Base-by-base conservation (phyloP, 106 monocot genomes). In the Platanthera guangdongensis region DNA sequence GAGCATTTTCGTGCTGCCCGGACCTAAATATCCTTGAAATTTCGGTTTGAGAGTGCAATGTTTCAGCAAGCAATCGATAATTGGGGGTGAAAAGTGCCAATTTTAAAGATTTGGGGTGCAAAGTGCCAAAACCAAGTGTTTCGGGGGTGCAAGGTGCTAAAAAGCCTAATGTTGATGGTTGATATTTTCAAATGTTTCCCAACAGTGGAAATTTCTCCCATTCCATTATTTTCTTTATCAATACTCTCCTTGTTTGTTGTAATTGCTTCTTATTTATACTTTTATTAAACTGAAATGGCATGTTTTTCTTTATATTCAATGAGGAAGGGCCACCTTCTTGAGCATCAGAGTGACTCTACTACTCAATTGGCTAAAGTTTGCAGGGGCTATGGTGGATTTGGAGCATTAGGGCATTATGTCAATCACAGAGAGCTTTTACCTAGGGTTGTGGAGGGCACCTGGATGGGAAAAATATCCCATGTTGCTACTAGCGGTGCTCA, bases 301-400 rank as follows among this genome's bases (percentile, higher is more conserved):
- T 65, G 8, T 65, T 64, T 64, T 25, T 7, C 11, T 65, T 32
- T 32, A 25, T 65, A 65, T 1, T 32, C 11, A 65, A 4, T 8
- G 11, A 12, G 25, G 6, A 8, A 70, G 45, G 46, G 46, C 18
- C 2, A 16, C 65, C 68, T 62, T 76, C 54, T 74, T 48, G 73
- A 74, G 67, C 75, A 18, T 52, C 48, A 71, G 25, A 52, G 21
- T 92, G 75, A 79, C 75, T 70, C n/a, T 77, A 72, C 63, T 75
- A 78, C 68, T 88, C 32, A 79, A 75, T 80, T 83, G 79, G 60
- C 68, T 89, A 74, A 87, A 92, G 84, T 83, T 86, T 92, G 74
- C 90, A 96, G 96, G 96, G 96, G 96, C 73, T 96, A 96, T 77
- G 96, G 93, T 84, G 96, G 96, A 60, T 96, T 96, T 86, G 96